These are phyloP conservation scores for Tricholoma saponaceum DNA, from an alignment of 768 basidiomycete species.

Conservation along the genomic window DNA sequence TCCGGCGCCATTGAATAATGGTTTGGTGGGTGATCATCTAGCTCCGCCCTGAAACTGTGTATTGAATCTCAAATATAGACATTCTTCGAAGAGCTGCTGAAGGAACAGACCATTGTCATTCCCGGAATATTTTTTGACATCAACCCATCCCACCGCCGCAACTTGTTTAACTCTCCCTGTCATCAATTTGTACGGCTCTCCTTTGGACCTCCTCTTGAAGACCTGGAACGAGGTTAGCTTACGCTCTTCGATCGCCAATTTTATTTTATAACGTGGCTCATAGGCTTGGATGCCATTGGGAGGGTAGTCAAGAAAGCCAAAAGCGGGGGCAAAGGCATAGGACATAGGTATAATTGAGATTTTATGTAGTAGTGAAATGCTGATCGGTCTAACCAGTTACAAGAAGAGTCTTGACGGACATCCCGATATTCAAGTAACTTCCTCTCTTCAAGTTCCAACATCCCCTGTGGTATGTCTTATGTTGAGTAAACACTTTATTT, in stretches of 20 bases:
- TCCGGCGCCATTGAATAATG: conserved; percentile 82
- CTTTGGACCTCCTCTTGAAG: conserved; percentile 78
- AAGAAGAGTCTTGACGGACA: conserved; percentile 20
- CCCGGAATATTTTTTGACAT: conserved; percentile 91
- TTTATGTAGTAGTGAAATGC: not conserved
- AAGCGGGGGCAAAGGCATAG: conserved; percentile 58
- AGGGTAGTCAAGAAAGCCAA: conserved; percentile 70
- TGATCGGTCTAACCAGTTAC: conserved; percentile 22
- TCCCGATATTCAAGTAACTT: conserved; percentile 11
- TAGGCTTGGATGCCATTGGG: conserved; percentile 83
- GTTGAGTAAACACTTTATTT: not conserved
- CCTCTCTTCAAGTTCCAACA: conserved; percentile 11
- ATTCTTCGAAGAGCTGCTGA: conserved; percentile 93
- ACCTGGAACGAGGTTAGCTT: conserved; percentile 65
- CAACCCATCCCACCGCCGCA: conserved; percentile 77
- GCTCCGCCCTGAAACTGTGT: not conserved
- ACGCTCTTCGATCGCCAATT: not conserved
- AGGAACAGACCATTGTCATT: conserved; percentile 87
- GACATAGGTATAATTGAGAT: conserved; percentile 47
- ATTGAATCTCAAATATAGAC: conserved; percentile 39
- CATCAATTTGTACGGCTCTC: conserved; percentile 87
- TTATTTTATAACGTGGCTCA: conserved; percentile 2
- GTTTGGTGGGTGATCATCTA: conserved; percentile 47
- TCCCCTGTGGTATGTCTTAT: conserved; percentile 8
- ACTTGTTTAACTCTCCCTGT: conserved; percentile 87